phyloP scores from a whole-genome alignment of 1,284 basidiomycete species.

The Heimioporus retisporus region DNA sequence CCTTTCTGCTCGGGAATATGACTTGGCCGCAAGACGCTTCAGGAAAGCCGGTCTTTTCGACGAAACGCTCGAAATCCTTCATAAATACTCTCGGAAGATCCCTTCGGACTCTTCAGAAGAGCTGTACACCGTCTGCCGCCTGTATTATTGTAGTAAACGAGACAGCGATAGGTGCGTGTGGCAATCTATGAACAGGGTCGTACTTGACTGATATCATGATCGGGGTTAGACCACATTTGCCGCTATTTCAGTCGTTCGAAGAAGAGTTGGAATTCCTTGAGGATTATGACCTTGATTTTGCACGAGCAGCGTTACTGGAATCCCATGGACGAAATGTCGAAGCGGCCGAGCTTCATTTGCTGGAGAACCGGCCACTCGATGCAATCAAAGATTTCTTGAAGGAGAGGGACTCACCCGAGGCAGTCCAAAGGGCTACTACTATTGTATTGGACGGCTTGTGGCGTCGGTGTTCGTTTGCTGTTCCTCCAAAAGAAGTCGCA shows the following conservation, averaged over 20 bases:
- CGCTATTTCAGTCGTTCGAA: slow-evolving; percentile 62
- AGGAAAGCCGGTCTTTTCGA: slow-evolving; percentile 62
- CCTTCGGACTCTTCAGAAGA: slow-evolving; percentile 46
- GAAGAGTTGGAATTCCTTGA: slow-evolving; percentile 69
- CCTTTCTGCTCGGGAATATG: slow-evolving; percentile 54
- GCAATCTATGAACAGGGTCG: too few relatives aligned
- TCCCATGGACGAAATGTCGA: slow-evolving; percentile 55
- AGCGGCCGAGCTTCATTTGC: slow-evolving; percentile 66
- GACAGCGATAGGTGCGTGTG: slow-evolving; percentile 41
- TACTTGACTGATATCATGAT: slow-evolving; percentile 4
- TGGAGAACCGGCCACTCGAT: slow-evolving; percentile 58
- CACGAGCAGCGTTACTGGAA: slow-evolving; percentile 62
- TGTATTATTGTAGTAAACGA: slow-evolving; percentile 59
- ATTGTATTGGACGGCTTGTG: slow-evolving; percentile 38
- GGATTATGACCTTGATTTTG: slow-evolving; percentile 63
- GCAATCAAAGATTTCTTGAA: slow-evolving; percentile 60
- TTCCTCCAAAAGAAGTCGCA: slow-evolving; percentile 19
- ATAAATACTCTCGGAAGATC: slow-evolving; percentile 45
- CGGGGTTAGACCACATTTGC: slow-evolving; percentile 51
- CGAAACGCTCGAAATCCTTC: slow-evolving; percentile 61
- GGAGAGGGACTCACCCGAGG: slow-evolving; percentile 42
- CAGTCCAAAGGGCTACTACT: slow-evolving; percentile 42
- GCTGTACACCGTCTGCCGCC: slow-evolving; percentile 59
- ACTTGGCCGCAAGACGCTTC: slow-evolving; percentile 57
- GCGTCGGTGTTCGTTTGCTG: slow-evolving; percentile 37